These are phyloP conservation scores for Pelargonium fulgidum DNA, from an alignment of 441 rosid genomes.

Conservation along the genomic window DNA sequence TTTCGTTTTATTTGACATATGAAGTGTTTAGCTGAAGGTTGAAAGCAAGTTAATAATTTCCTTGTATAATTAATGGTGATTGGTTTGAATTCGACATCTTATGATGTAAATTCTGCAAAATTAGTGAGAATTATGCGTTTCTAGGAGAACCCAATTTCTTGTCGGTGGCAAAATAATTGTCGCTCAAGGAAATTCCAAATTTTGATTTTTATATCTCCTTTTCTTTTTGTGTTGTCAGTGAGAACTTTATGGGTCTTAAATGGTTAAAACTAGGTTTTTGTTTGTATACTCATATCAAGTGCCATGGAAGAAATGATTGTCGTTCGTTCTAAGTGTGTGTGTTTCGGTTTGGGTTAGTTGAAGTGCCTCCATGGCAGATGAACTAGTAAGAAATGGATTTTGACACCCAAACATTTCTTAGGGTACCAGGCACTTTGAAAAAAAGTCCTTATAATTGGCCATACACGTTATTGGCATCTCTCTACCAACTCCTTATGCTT, in stretches of 20 bases:
- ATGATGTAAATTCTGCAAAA: not conserved
- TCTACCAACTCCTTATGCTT: not conserved
- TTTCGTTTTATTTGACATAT: not conserved
- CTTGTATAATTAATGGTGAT: not conserved
- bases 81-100: constrained; percentile 1
- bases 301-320: not conserved
- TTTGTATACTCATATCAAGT: not conserved
- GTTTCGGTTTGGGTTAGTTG: not conserved
- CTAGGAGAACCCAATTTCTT: not conserved
- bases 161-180: not conserved
- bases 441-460: not conserved
- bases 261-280: not conserved
- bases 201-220: not conserved
- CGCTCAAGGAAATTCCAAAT: not conserved
- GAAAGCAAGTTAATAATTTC: not conserved
- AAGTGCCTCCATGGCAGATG: not conserved
- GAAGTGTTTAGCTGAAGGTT: not conserved
- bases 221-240: not conserved
- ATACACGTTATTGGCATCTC: not conserved
- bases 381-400: not conserved
- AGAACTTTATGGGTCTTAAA: not conserved
- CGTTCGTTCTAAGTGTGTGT: not conserved
- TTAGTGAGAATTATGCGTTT: not conserved
- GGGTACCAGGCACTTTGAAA: not conserved
- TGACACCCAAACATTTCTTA: not conserved